Evolutionary conservation across 108 stramenopile species (phyloP), one percentile per base, ranked within the genome.

Genomic region (Seminavis robusta): DNA sequence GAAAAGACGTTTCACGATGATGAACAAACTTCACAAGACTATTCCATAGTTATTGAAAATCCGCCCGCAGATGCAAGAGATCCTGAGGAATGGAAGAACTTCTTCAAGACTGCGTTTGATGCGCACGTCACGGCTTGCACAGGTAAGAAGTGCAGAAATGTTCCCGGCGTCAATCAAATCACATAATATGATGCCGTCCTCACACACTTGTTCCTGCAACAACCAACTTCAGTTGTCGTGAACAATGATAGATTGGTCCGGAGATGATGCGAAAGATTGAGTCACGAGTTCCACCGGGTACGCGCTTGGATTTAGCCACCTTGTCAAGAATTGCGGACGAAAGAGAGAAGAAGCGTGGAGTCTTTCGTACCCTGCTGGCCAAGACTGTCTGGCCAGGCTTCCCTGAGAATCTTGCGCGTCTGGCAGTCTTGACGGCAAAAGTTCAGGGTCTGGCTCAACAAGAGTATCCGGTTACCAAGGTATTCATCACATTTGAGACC

Each of bases 11-110:
- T 83, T 43, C 90, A 95, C 38, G 91, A 88, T 56, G 86, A 90
- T 32, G 86, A 85, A 50, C 90, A 94, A 45, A 96, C 95, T 3
- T 84, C 92, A 7, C 89, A 93, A 56, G 95, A 95, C 74, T 95
- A 95, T 70, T 84, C 87, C 17, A 73, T 95, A 53, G 69, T 73
- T 37, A 66, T 95, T 23, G 45, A 30, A 13, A 92, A 95, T 68
- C 95, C 95, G 33, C 82, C 85, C 15, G 57, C 38, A 0, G 84
- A 90, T 76, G 95, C 95, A 16, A 72, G 62, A 17, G 69, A 86
- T 64, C 90, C 92, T 3, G 81, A 88, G 25, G 92, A 93, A 69
- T 95, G 92, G 92, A 63, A 54, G 26, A 36, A 66, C 15, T 95
- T 90, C 67, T 92, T 92, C 59, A 41, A 79, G 23, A 67, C 55